Evolutionary conservation across 495 filamentous ascomycete species (phyloP), one percentile per base, ranked within the genome.

Genomic region (Opeltia flavorubescens): DNA sequence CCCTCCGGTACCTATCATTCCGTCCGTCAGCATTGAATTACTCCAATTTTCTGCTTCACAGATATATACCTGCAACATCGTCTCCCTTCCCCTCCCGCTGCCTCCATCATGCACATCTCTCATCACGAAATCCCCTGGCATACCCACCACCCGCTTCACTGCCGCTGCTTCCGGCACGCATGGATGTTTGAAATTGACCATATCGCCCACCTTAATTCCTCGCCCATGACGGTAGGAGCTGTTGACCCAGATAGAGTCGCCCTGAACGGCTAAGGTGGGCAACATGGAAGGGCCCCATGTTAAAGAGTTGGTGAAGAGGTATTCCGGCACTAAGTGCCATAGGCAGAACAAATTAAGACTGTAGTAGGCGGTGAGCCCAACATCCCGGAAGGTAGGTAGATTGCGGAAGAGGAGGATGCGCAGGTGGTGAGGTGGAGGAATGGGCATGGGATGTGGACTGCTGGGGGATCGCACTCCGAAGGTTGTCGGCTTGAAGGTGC

Each of bases 71-170:
- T 89, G 83, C 34, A 94, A 72, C 86, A 95, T 93, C 52, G 65
- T 67, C 49, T 69, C 62, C 36, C 53, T 55, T 52, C 71, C 57
- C 36, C 51, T 58, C 42, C 56, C 63, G 27, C 23, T 36, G 23
- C 2, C 36, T n/a, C 47, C 39, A 26, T 44, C 25, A 20, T 44
- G 43, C 47, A 54, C 62, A 66, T 41, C 66, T 62, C 86, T 77
- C 49, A 73, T 67, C 50, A 84, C 64, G 65, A 91, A 95, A 65
- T 98, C 91, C 12, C 91, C 91, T 11, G 78, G 78, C 74, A 95
- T 65, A 2, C 89, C 91, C 24, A 95, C 53, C 18, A 96, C 79
- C 48, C 91, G 68, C 69, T 98, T 98, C 8, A 83, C 66, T 12
- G 70, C 84, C 41, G 75, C 61, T 23, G 71, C 67, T n/a, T 72